These are phyloP conservation scores for Candida takata DNA, from an alignment of 805 yeast species.

Conservation along the genomic window DNA sequence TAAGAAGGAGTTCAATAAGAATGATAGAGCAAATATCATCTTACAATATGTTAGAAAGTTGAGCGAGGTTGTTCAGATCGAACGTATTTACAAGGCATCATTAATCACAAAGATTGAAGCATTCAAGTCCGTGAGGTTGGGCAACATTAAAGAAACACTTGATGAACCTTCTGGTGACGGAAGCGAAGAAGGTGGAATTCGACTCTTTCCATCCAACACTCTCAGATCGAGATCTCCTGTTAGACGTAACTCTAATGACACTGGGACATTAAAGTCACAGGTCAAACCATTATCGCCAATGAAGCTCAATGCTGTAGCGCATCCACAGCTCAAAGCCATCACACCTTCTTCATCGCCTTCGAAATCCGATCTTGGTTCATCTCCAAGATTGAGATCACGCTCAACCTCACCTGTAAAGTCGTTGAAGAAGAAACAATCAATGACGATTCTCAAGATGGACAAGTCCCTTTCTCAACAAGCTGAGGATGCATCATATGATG, in stretches of 20 bases:
- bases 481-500: constrained; percentile 5
- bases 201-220: constrained; percentile 14
- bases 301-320: constrained; percentile 9
- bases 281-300: constrained; percentile 11
- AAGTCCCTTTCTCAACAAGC: constrained; percentile 10
- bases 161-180: constrained; percentile 5
- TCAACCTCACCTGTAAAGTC: constrained; percentile 20
- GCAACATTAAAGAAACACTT: constrained; percentile 10
- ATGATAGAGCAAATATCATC: constrained; percentile 40
- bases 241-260: constrained; percentile 11
- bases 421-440: constrained; percentile 22
- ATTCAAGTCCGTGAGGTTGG: constrained; percentile 6
- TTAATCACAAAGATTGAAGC: constrained; percentile 17
- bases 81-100: constrained; percentile 49
- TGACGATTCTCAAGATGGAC: constrained; percentile 23
- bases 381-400: constrained; percentile 18
- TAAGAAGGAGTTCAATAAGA: constrained; percentile 26
- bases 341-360: constrained; percentile 11
- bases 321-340: constrained; percentile 2
- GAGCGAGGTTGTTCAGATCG: constrained; percentile 60
- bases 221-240: constrained; percentile 19
- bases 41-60: constrained; percentile 40
- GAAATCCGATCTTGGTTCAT: not conserved
- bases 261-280: constrained; percentile 3
- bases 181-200: constrained; percentile 11